These are phyloP conservation scores for Microsporum ferrugineum DNA, from an alignment of 2,329 filamentous ascomycete species.

Conservation along the genomic window DNA sequence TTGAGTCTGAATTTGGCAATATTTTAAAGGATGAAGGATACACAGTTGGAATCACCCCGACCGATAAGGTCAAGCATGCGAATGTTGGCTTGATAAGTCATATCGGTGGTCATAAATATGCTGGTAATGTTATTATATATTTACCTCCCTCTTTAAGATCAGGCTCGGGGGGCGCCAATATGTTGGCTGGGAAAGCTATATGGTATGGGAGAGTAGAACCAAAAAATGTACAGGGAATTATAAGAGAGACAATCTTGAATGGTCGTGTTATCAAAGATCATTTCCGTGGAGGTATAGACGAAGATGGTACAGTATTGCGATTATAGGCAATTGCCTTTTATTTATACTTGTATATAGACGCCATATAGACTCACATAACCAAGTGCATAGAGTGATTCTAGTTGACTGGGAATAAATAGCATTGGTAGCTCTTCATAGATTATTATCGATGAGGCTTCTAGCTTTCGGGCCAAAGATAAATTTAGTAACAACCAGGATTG, in stretches of 20 bases:
- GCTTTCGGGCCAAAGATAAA: neutral
- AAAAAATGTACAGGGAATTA: slow-evolving; percentile 79
- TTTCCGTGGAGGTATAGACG: slow-evolving; percentile 76
- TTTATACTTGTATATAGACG: too few relatives aligned
- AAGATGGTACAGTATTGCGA: slow-evolving; percentile 60
- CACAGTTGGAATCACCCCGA: slow-evolving; percentile 9
- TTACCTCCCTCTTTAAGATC: slow-evolving; percentile 29
- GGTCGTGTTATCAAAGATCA: slow-evolving; percentile 77
- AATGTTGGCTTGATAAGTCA: slow-evolving; percentile 54
- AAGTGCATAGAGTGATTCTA: too few relatives aligned
- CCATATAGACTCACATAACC: too few relatives aligned
- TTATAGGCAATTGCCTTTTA: slow-evolving; percentile 15
- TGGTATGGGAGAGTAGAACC: slow-evolving; percentile 79
- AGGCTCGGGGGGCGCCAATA: neutral
- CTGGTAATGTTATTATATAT: slow-evolving; percentile 87
- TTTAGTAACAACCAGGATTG: neutral
- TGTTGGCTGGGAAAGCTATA: slow-evolving; percentile 43
- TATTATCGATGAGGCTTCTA: neutral
- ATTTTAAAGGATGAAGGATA: slow-evolving; percentile 25
- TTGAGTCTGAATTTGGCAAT: slow-evolving; percentile 57
- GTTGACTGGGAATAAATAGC: too few relatives aligned
- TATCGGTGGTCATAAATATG: slow-evolving; percentile 90
- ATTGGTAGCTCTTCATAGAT: too few relatives aligned
- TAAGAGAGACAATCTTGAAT: slow-evolving; percentile 73
- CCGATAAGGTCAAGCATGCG: slow-evolving; percentile 25